These are phyloP conservation scores for Taxawa tesnikishii DNA, from an alignment of 2,329 filamentous ascomycete genomes.

Conservation along the genomic window DNA sequence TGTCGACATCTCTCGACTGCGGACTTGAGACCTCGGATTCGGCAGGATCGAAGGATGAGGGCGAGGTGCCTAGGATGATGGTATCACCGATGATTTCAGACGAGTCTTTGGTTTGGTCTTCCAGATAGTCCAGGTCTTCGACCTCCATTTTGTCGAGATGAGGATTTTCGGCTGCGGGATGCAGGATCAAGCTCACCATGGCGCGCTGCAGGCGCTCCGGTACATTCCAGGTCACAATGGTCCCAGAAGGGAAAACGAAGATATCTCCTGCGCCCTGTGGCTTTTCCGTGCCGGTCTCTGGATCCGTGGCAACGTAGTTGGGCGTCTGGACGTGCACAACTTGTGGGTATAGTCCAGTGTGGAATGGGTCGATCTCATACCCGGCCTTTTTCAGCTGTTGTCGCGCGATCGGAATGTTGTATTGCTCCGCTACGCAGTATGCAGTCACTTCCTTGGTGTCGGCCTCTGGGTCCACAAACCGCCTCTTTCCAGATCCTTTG, in stretches of 20 bases:
- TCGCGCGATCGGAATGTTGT: conserved; percentile 46
- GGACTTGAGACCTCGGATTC: not conserved
- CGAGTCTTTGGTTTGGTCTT: conserved; percentile 59
- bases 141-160: conserved; percentile 64
- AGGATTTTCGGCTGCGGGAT: conserved; percentile 62
- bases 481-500: conserved; percentile 29
- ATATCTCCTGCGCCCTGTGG: conserved; percentile 53
- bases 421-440: conserved; percentile 56
- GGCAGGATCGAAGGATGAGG: conserved; percentile 11
- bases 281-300: conserved; percentile 31
- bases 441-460: conserved; percentile 45
- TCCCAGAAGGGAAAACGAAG: conserved; percentile 91
- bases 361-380: conserved; percentile 49
- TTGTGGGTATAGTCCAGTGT: conserved; percentile 51
- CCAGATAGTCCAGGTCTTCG: conserved; percentile 79
- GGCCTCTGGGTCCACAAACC: conserved; percentile 33
- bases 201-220: conserved; percentile 60
- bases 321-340: conserved; percentile 47
- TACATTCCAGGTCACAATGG: conserved; percentile 83
- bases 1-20: conserved; percentile 32
- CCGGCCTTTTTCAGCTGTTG: conserved; percentile 46
- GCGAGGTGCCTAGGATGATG: conserved; percentile 73
- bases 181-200: conserved; percentile 58
- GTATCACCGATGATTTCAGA: conserved; percentile 77
- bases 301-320: conserved; percentile 22